Evolutionary conservation across 805 yeast genomes (phyloP), one percentile per base, ranked within the genome.

Genomic region (Metschnikowia henanensis): DNA sequence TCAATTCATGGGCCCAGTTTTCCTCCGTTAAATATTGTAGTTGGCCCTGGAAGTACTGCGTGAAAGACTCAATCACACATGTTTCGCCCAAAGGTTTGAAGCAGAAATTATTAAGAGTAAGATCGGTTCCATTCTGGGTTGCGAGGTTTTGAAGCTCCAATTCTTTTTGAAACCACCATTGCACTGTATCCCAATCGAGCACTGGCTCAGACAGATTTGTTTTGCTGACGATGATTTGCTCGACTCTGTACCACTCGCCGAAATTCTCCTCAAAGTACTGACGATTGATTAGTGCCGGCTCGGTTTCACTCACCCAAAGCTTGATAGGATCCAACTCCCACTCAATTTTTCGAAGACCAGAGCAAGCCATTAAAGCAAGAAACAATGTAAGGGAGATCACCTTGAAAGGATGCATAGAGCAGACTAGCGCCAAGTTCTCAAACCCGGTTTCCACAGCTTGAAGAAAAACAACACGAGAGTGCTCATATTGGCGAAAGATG

Each of bases 111-210:
- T 80, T 77, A 35, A 84, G 77, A 0, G 34, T 64, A 50, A 41
- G 51, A 46, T 30, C 58, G 21, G 45, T 35, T 15, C 42, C 40
- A 6, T 57, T 59, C 12, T 64, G 68, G 12, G 48, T 39, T 20
- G 43, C 50, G 6, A 73, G 58, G 36, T 57, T 45, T 60, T 59
- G 56, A 45, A 62, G 35, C 68, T 83, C 77, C 4, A 58, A 45
- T 61, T 92, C 98, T 20, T 81, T 81, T n/a, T 76, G 79, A 56
- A 84, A 83, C 95, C 97, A 90, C 98, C 98, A 92, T 49, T 80
- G 60, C 17, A 91, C 58, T 2, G 82, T 80, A 0, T 79, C 81
- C 73, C 88, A 87, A 25, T 76, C 73, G 21, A 77, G 56, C 26
- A 92, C 66, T 0, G 92, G 84, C 17, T 48, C 37, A 0, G 81